Base-by-base conservation (phyloP, 371 early-diverging fungal genomes). In the Mucor plumbeus region DNA sequence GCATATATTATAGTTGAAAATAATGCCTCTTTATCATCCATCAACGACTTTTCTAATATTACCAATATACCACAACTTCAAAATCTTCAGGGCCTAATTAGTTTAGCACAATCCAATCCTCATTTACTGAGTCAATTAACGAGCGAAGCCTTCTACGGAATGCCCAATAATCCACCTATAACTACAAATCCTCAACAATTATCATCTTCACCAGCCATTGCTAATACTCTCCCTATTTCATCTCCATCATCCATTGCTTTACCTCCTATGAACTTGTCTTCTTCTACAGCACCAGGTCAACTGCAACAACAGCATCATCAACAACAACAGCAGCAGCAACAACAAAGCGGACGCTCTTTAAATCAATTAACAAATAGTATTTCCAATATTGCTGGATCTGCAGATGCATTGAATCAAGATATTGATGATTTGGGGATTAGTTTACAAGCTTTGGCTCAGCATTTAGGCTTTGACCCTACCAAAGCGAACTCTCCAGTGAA, bases 401-500 rank as follows among this genome's bases (percentile, higher is more conserved):
- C 81, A 5, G 72, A 77, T 58, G 69, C 70, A 17, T 67, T 82
- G 10, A 78, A 66, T 40, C 70, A 76, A 40, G 74, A 78, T 41
- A 82, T 82, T 44, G 77, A 80, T 43, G 73, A 72, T 33, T 59
- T 82, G 5, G 82, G 75, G 7, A 60, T 60, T 4, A 74, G 74
- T 36, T 70, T 82, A 39, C 78, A 79, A 34, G 71, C 75, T 17
- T 54, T 82, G 4, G 79, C 76, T n/a, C 70, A 78, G 13, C 77
- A 82, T 50, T 71, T 82, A 35, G 82, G 80, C 1, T 77, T 80
- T 63, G 77, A 80, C 44, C 71, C 80, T 19, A 43, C 67, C 1
- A 64, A 75, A 19, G 14, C 56, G 7, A 48, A 1, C 15, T 11
- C 40, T 38, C 4, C 50, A 5, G n/a, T 10, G 1, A n/a, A 38